These are phyloP conservation scores for Ceratopteris richardii DNA, from an alignment of 75 land plant species.

Conservation along the genomic window DNA sequence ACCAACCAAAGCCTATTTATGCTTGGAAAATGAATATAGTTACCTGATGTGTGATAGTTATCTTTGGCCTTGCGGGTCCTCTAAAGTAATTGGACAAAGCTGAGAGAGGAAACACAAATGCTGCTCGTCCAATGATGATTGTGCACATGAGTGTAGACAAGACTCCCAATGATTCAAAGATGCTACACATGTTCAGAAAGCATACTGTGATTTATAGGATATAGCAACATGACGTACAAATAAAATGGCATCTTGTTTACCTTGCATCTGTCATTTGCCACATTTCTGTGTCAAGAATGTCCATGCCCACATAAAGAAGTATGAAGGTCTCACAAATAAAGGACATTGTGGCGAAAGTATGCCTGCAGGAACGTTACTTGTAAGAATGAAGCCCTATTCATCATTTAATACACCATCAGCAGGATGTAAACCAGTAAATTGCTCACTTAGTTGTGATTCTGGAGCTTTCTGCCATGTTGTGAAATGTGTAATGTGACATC, in stretches of 20 bases:
- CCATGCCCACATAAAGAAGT: slow-evolving; percentile 82
- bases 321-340: slow-evolving; percentile 65
- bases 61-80: slow-evolving; percentile 20
- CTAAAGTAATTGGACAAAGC: slow-evolving; percentile 46
- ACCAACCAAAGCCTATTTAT: background rate
- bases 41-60: slow-evolving; percentile 56
- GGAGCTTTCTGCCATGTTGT: slow-evolving; percentile 59
- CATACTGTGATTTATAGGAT: too few species aligned
- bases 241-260: slow-evolving; percentile 14
- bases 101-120: slow-evolving; percentile 74
- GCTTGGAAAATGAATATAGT: background rate
- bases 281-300: slow-evolving; percentile 67
- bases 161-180: slow-evolving; percentile 33
- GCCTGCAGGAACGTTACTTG: slow-evolving; percentile 33
- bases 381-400: background rate
- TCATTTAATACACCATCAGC: background rate
- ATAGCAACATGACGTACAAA: too few species aligned
- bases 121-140: slow-evolving; percentile 57
- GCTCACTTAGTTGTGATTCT: slow-evolving; percentile 58
- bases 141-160: slow-evolving; percentile 42
- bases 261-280: slow-evolving; percentile 51
- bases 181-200: slow-evolving; percentile 7
- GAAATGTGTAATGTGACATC: slow-evolving; percentile 84
- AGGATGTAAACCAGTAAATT: background rate
- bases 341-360: slow-evolving; percentile 64